These are phyloP conservation scores for Plasmodium falciparum DNA, from an alignment of 169 alveolate species.

Conservation along the genomic window DNA sequence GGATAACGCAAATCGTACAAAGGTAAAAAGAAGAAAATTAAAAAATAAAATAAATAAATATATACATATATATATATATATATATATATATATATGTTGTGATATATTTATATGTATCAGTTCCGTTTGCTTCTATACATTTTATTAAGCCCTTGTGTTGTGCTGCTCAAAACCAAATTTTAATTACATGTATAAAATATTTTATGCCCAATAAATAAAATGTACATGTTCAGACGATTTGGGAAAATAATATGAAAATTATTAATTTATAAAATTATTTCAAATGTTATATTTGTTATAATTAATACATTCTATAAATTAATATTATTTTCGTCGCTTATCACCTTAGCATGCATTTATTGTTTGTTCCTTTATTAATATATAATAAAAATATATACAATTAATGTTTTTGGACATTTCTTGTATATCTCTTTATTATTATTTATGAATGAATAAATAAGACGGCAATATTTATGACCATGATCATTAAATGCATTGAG, in stretches of 20 bases:
- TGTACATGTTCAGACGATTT: conserved; percentile 66
- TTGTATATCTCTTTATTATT: conserved; percentile 7
- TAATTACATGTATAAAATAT: conserved; percentile 48
- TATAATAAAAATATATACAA: conserved; percentile 2
- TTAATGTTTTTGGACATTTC: not conserved
- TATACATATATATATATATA: not conserved
- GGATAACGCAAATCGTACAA: conserved; percentile 97
- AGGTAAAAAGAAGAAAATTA: conserved; percentile 82
- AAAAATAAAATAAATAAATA: not conserved
- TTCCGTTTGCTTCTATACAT: no score
- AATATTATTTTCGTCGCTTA: conserved; percentile 37
- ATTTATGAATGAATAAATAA: conserved; percentile 18
- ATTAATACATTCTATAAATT: not conserved
- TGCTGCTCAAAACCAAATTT: conserved; percentile 62
- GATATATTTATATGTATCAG: not conserved
- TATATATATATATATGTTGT: not conserved
- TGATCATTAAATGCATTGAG: conserved; percentile 72
- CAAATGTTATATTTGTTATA: conserved; percentile 38
- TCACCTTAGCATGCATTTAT: conserved; percentile 77
- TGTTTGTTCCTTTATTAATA: conserved; percentile 25
- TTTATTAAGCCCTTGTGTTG: no score
- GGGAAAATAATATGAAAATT: conserved; percentile 15
- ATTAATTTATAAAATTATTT: conserved; percentile 16
- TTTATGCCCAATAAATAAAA: not conserved
- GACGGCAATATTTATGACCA: conserved; percentile 65